Base-by-base conservation (phyloP, 805 yeast genomes). In the Saccharomycopsis fermentans region DNA sequence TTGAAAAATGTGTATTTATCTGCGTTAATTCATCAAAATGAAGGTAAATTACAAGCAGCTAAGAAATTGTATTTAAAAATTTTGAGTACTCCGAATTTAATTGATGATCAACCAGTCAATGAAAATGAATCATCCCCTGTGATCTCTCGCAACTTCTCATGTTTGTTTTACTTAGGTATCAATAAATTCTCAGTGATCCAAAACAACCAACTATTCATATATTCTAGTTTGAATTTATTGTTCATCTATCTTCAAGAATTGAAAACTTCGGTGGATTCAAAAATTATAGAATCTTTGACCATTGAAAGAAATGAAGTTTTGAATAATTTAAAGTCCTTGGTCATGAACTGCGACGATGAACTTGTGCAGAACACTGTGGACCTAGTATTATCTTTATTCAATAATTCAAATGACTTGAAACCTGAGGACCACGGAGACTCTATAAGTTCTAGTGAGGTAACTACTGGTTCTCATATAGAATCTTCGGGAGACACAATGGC, bases 11-110 rank as follows among this genome's bases (percentile, higher is more conserved):
- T 58, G n/a, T 60, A 58, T 40, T 24, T 58, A 3, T 48, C 55
- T 0, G 61, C 60, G 4, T 21, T 60, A 32, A 53, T 58, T 16
- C 52, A 37, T 26, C 63, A 60, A 37, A 52, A 55, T 24, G 53
- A 43, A 50, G 59, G 61, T 12, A 55, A 58, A 36, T 14, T 60
- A 4, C 54, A 32, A 12, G 6, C 35, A 19, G 62, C 60, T 3
- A 48, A 52, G 27, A 3, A 52, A 2, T 52, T 57, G 24, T 60
- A 55, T 34, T 4, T 14, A 3, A 51, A 58, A 40, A 32, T 60
- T 12, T 43, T 43, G n/a, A 21, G 14, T 43, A 21, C 12, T 43
- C 50, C 21, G 12, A 21, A 21, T 21, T 17, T 50, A 58, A 29
- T 16, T 35, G 47, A n/a, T 43, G 37, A 29, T 12, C 34, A 17